Evolutionary conservation across 495 filamentous ascomycete genomes (phyloP).

Genomic region (Lasiosphaeris hirsuta): DNA sequence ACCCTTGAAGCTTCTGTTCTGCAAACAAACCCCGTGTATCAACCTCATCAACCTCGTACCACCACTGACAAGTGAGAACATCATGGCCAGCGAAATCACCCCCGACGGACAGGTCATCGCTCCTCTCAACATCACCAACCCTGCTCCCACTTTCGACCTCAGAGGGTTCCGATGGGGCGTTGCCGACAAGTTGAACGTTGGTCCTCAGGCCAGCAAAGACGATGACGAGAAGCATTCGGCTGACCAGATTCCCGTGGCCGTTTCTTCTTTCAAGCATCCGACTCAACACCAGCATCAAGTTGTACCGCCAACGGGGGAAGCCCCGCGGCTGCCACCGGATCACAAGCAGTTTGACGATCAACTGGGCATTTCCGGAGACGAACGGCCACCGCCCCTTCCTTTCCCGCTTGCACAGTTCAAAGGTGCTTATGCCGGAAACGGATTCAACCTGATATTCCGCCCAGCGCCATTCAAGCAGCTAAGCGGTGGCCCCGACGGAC

Average conservation of each 20-base stretch:
- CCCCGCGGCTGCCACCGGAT: neutral
- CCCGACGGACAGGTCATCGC: constrained; percentile 5
- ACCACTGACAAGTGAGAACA: neutral
- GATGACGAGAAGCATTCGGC: neutral
- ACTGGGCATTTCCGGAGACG: neutral
- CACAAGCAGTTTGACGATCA: neutral
- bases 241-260: neutral
- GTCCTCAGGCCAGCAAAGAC: neutral
- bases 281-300: too few species aligned
- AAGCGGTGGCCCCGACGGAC: neutral
- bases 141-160: constrained; percentile 7
- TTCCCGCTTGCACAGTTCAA: constrained; percentile 9
- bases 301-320: neutral
- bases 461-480: neutral
- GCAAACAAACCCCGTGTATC: too few species aligned
- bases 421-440: constrained; percentile 6
- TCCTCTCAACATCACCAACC: constrained; percentile 10
- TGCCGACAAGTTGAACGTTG: neutral
- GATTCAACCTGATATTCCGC: constrained; percentile 7
- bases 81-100: constrained; percentile 7
- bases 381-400: neutral
- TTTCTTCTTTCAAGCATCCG: too few species aligned
- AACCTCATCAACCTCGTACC: too few species aligned
- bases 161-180: neutral
- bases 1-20: too few species aligned